Evolutionary conservation across 169 alveolate species (phyloP), one percentile per base, ranked within the genome.

Genomic region (Theileria sp.): DNA sequence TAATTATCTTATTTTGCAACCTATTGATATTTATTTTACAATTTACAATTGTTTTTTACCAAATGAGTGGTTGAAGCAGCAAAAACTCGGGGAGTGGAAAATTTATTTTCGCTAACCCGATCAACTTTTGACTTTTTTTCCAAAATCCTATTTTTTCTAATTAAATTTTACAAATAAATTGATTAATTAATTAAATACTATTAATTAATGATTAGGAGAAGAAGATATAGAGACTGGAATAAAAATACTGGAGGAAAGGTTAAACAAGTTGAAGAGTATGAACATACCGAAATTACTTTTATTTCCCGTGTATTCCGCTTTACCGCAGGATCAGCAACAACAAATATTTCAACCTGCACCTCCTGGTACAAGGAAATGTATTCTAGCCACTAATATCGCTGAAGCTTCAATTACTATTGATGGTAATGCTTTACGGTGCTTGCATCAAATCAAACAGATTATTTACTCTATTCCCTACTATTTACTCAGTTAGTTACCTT

Each of bases 331-430:
- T 85, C 85, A 96, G 84, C 98, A 98, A 87, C 92, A 97, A 17
- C 95, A 96, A 86, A 98, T 98, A 58, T 98, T 98, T 86, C 99
- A 97, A 54, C 99, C 99, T 9, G 97, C 99, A 17, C 99, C 99
- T 17, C 93, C 95, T 28, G 99, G 99, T 8, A 94, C 98, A 26
- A 82, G 99, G 60, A 98, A 98, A 82, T 97, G 99, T 79, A 97
- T 98, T 19, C 94, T 98, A 13, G 99, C 99, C 15, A 98, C 99
- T 9, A 98, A 98, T 91, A 98, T 98, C 50, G 99, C 99, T 5
- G 99, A 98, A 88, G 99, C 99, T 0, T 96, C 99, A 0, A 94
- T 98, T 51, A 98, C 99, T n/a, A 98, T 98, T 32, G 99, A 98
- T 89, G 99, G 99, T 54, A 73, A 8, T 89, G 13, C 3, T 0